Evolutionary conservation across 2,329 filamentous ascomycete species (phyloP).

Genomic region (Colletotrichum falcatum): DNA sequence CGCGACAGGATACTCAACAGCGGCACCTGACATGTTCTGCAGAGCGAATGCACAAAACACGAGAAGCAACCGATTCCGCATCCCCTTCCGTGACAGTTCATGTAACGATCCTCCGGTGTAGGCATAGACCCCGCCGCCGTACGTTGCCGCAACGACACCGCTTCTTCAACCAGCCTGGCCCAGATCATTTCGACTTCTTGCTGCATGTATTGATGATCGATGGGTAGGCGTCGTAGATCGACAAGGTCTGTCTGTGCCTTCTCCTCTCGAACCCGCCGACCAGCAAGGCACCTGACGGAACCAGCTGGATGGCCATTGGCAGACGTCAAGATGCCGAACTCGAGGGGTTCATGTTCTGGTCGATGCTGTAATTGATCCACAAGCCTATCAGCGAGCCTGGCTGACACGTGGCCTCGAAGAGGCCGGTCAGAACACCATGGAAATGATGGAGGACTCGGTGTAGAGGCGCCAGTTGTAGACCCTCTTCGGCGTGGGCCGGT

Average conservation of each 20-base stretch:
- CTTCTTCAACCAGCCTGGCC: slow-evolving; percentile 51
- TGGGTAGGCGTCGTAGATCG: slow-evolving; percentile 58
- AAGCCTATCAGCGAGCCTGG: slow-evolving; percentile 65
- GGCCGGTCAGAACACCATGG: slow-evolving; percentile 65
- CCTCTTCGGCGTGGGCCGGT: slow-evolving; percentile 66
- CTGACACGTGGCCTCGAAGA: slow-evolving; percentile 66
- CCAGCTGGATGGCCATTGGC: slow-evolving; percentile 60
- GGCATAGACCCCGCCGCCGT: slow-evolving; percentile 50
- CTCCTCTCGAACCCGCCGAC: slow-evolving; percentile 52
- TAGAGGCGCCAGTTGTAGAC: slow-evolving; percentile 67
- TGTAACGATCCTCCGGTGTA: slow-evolving; percentile 51
- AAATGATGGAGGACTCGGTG: slow-evolving; percentile 59
- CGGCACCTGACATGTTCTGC: slow-evolving; percentile 56
- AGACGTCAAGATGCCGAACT: slow-evolving; percentile 58
- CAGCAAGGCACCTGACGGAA: slow-evolving; percentile 58
- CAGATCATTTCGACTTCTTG: slow-evolving; percentile 62
- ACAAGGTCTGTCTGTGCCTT: slow-evolving; percentile 52
- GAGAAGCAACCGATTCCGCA: slow-evolving; percentile 54
- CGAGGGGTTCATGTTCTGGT: slow-evolving; percentile 51
- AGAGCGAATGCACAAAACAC: slow-evolving; percentile 54
- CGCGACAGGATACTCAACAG: slow-evolving; percentile 44
- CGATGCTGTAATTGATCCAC: slow-evolving; percentile 61
- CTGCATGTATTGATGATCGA: slow-evolving; percentile 56
- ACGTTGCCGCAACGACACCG: slow-evolving; percentile 48
- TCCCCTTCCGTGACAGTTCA: slow-evolving; percentile 54